These are phyloP conservation scores for Termitomyces sp. DNA, from an alignment of 768 basidiomycete species.

Conservation along the genomic window DNA sequence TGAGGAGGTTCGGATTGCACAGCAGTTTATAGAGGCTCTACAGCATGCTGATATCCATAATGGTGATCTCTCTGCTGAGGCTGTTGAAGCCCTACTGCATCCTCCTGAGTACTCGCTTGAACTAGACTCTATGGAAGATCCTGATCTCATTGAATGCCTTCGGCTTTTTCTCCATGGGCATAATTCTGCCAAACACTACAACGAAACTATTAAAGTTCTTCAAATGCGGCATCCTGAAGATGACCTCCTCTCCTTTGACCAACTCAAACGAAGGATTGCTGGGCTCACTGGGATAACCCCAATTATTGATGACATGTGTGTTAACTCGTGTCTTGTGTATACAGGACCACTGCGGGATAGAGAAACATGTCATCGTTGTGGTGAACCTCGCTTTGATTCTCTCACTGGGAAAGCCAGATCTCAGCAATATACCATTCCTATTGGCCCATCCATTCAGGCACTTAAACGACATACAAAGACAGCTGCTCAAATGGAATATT, in stretches of 20 bases:
- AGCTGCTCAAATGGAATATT: too few relatives aligned
- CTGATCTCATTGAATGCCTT: constrained; percentile 3
- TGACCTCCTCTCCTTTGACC: too few relatives aligned
- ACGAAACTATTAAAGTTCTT: neutral
- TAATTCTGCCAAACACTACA: neutral
- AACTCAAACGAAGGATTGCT: neutral
- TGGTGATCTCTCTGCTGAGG: constrained; percentile 4
- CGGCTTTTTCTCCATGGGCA: constrained; percentile 1
- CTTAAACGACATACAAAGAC: too few relatives aligned
- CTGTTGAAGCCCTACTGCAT: neutral
- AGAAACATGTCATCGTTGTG: too few relatives aligned
- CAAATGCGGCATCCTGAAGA: neutral
- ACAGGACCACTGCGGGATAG: too few relatives aligned
- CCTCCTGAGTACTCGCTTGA: neutral
- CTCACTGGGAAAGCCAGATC: too few relatives aligned
- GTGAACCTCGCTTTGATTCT: too few relatives aligned
- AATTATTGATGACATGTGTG: too few relatives aligned
- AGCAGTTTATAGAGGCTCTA: neutral
- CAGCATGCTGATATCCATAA: constrained; percentile 1
- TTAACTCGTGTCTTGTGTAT: too few relatives aligned
- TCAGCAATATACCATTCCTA: too few relatives aligned
- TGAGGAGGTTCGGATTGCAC: constrained; percentile 6
- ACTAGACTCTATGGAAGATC: neutral
- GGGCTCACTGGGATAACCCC: too few relatives aligned
- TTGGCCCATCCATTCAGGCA: too few relatives aligned